Evolutionary conservation across 805 yeast species (phyloP).

Genomic region (Schizosaccharomyces cryophilus): DNA sequence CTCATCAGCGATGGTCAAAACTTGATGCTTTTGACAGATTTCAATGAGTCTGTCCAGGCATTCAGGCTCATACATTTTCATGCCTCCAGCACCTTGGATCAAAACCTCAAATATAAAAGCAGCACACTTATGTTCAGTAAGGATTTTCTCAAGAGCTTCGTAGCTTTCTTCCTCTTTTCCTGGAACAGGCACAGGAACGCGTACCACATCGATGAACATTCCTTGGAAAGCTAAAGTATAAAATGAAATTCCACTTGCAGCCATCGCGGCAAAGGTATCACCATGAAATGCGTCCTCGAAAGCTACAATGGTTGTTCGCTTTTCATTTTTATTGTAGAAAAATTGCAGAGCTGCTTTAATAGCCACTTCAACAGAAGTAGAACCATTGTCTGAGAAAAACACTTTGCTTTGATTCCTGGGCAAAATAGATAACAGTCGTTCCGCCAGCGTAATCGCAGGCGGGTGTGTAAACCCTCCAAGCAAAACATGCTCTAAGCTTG

Average conservation of each 20-base stretch:
- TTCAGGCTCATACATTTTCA: constrained; percentile 10
- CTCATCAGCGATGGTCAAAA: constrained; percentile 11
- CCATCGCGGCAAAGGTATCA: constrained; percentile 12
- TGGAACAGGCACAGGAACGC: background rate
- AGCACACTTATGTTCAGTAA: constrained; percentile 8
- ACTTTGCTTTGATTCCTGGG: constrained; percentile 8
- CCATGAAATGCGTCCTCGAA: constrained; percentile 11
- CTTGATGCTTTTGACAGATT: constrained; percentile 5
- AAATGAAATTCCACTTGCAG: constrained; percentile 11
- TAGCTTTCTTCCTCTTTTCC: constrained; percentile 1
- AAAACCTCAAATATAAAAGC: constrained; percentile 11
- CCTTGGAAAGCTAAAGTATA: constrained; percentile 5
- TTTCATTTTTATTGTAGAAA: background rate
- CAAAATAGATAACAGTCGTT: constrained; percentile 5
- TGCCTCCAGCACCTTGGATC: constrained; percentile 12
- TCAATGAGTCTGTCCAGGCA: constrained; percentile 10
- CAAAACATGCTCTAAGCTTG: constrained; percentile 12
- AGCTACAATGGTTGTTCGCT: constrained; percentile 9
- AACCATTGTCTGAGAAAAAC: constrained; percentile 12
- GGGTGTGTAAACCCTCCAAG: constrained; percentile 10
- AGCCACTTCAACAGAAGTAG: constrained; percentile 12
- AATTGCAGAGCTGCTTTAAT: constrained; percentile 10
- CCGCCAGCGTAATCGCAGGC: constrained; percentile 10
- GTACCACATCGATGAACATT: constrained; percentile 6
- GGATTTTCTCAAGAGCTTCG: constrained; percentile 5